phyloP scores from a whole-genome alignment of 1,139 yeast genomes.

The Sugiyamaella paludigena region DNA sequence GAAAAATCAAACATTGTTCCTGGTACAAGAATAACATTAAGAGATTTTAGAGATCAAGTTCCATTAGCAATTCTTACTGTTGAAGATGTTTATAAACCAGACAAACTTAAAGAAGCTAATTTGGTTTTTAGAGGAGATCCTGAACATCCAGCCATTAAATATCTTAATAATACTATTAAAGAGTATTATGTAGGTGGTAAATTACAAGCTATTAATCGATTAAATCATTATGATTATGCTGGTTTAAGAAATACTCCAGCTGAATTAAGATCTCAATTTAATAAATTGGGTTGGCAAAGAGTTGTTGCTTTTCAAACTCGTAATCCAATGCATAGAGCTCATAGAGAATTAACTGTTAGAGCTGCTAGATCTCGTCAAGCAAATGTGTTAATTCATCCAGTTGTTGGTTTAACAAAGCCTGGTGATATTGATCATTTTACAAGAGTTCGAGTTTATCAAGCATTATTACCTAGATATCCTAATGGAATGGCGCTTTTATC shows the following conservation, averaged over 20 bases:
- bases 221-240: conserved; percentile 87
- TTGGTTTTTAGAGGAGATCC: conserved; percentile 95
- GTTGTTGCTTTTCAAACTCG: conserved; percentile 97
- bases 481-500: conserved; percentile 90
- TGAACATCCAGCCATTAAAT: conserved; percentile 89
- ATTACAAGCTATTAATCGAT: conserved; percentile 76
- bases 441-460: conserved; percentile 91
- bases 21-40: conserved; percentile 68
- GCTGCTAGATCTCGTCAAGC: conserved; percentile 82
- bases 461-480: conserved; percentile 87
- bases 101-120: conserved; percentile 75
- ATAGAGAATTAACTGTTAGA: conserved; percentile 90
- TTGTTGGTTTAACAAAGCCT: conserved; percentile 94
- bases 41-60: conserved; percentile 79
- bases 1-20: conserved; percentile 40
- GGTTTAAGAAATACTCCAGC: conserved; percentile 87
- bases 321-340: conserved; percentile 99
- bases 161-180: conserved; percentile 70
- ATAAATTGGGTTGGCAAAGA: conserved; percentile 78
- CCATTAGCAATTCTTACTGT: conserved; percentile 80
- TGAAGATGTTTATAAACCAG: conserved; percentile 75
- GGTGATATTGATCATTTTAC: conserved; percentile 98
- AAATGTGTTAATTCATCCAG: conserved; percentile 90
- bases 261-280: conserved; percentile 81
- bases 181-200: conserved; percentile 87